Evolutionary conservation across 1,284 basidiomycete species (phyloP), one percentile per base, ranked within the genome.

Genomic region (Crepidotus sp.): DNA sequence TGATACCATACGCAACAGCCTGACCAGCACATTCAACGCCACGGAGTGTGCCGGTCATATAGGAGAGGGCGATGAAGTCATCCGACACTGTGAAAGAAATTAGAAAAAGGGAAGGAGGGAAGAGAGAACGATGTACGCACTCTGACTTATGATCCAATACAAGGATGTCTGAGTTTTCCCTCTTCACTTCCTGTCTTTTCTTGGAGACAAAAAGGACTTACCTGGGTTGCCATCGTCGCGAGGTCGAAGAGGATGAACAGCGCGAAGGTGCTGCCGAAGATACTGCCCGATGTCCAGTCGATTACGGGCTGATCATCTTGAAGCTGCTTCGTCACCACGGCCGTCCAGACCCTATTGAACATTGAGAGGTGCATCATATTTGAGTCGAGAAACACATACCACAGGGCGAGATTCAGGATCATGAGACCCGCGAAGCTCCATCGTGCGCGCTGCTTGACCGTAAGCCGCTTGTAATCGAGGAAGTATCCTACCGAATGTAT

Each of bases 1-100:
- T 63, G 51, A 63, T 61, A 4, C 60, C 61, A 36, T 58, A 63
- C 26, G 61, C 61, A 32, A 63, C 61, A 3, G 61, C 61, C 43
- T 61, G 60, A 2, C 61, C 61, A 13, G 58, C 60, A 41, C 59
- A 62, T 40, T 63, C 61, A 11, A 63, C 55, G 17, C 60, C 61
- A 18, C 61, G 59, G 22, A 63, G 51, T 8, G 56, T 58, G 26
- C 61, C 61, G 11, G 61, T 63, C 60, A 63, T 63, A 42, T 63
- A 63, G 1, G 59, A 60, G 2, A 63, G 51, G 3, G 53, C 53
- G 34, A 62, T 57, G 36, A 63, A 63, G 49, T 63, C 61, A 37
- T 61, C 55, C 3, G 61, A 63, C 61, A 63, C 60, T 61, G 33
- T 2, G 18, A 14, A 42, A 26, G 19, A 11, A 32, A 30, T 14